Evolutionary conservation across 768 basidiomycete genomes (phyloP).

Genomic region (Asterophora parasitica): DNA sequence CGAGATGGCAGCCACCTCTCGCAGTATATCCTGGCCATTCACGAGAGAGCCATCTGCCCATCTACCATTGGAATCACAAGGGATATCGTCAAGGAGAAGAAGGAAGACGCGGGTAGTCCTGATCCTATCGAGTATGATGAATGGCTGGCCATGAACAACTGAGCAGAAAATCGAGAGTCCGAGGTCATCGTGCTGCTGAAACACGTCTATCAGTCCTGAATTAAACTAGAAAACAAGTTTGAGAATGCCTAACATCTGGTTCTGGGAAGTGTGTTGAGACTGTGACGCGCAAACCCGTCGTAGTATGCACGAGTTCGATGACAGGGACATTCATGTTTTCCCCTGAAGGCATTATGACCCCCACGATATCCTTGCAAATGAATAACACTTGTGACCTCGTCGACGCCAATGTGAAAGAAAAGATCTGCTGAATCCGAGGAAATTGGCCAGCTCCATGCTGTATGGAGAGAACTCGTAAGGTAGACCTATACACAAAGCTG

Average conservation of each 20-base stretch:
- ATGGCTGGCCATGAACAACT: not conserved
- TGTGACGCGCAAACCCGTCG: too few relatives aligned
- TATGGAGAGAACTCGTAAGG: constrained; percentile 1
- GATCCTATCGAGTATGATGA: not conserved
- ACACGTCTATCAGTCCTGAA: too few relatives aligned
- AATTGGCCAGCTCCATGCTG: not conserved
- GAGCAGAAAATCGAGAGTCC: not conserved
- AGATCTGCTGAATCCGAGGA: not conserved
- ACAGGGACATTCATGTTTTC: too few relatives aligned
- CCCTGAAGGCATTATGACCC: not conserved
- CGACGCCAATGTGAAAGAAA: not conserved
- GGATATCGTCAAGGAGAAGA: not conserved
- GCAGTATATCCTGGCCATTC: not conserved
- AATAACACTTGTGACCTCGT: not conserved
- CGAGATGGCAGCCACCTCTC: not conserved
- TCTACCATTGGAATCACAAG: not conserved
- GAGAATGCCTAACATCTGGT: too few relatives aligned
- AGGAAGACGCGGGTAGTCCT: not conserved
- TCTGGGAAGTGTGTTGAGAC: too few relatives aligned
- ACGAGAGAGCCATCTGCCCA: not conserved
- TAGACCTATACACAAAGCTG: not conserved
- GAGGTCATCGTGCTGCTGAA: too few relatives aligned
- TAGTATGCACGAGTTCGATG: too few relatives aligned
- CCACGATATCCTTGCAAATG: constrained; percentile 5
- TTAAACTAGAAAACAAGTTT: too few relatives aligned